phyloP scores from a whole-genome alignment of 305 asterid species.

The Solanum hybrid region DNA sequence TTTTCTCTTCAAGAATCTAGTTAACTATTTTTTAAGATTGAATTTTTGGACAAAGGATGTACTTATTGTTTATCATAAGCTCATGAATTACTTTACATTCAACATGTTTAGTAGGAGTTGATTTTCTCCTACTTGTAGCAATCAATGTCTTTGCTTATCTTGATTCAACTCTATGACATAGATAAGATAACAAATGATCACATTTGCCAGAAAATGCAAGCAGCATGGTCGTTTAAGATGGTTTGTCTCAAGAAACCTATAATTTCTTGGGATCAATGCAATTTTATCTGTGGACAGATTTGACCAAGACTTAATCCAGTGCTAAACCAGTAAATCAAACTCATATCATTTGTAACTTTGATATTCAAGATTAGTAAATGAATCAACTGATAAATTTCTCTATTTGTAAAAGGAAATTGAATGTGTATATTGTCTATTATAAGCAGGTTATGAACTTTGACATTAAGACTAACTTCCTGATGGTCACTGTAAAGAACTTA shows the following conservation, averaged over 20 bases:
- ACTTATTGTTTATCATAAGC: not conserved
- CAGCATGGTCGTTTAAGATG: not conserved
- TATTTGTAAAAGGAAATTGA: not conserved
- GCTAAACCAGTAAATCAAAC: not conserved
- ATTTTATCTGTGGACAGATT: not conserved
- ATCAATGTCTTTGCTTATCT: not conserved
- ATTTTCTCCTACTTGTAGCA: not conserved
- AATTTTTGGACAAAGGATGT: not conserved
- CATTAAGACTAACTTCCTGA: not conserved
- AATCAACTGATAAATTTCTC: not conserved
- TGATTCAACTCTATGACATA: not conserved
- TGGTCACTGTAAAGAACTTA: not conserved
- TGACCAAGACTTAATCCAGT: not conserved
- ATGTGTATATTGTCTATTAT: not conserved
- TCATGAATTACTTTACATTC: not conserved
- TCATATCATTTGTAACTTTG: not conserved
- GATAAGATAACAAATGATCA: not conserved
- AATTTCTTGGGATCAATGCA: not conserved
- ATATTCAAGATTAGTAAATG: not conserved
- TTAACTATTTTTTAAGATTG: not conserved
- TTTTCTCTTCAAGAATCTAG: not conserved
- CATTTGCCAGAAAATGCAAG: not conserved
- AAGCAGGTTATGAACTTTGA: not conserved
- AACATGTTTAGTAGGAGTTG: not conserved
- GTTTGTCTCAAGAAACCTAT: not conserved